Conservation (phyloP, 208 protist genomes). For the Trypanosoma conorhini region DNA sequence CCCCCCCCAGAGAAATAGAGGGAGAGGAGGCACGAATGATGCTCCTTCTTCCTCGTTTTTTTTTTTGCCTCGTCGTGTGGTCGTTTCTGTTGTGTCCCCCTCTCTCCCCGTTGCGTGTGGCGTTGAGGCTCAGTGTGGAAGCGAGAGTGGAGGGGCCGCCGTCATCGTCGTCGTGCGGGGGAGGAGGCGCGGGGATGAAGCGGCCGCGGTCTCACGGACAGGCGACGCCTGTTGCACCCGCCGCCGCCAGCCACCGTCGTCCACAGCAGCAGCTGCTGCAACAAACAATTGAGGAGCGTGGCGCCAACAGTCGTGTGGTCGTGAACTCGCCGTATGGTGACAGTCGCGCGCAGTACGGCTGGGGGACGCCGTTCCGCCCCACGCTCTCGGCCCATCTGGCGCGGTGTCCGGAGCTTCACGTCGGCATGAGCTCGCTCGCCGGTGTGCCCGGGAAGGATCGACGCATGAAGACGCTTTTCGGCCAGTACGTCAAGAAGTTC, state of each 20-base stretch:
- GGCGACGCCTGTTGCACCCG: not conserved
- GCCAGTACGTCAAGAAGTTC: conserved; percentile 62
- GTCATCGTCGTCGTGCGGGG: too few species aligned
- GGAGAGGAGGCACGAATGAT: too few species aligned
- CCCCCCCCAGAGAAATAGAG: too few species aligned
- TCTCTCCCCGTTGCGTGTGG: too few species aligned
- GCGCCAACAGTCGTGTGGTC: conserved; percentile 41
- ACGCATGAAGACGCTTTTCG: conserved; percentile 55
- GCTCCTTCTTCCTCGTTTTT: too few species aligned
- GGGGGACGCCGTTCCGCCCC: conserved; percentile 57
- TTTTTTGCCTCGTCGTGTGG: too few species aligned
- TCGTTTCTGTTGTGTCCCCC: too few species aligned
- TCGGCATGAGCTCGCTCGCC: conserved; percentile 77
- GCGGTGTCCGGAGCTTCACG: conserved; percentile 51
- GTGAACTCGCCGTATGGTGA: conserved; percentile 67
- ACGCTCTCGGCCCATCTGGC: conserved; percentile 34
- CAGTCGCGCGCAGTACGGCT: conserved; percentile 43
- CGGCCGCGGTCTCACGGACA: not conserved
- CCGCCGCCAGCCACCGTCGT: not conserved
- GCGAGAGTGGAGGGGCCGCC: not conserved
- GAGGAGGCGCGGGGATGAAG: conserved; percentile 10
- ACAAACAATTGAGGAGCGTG: conserved; percentile 40
- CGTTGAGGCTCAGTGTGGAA: not conserved
- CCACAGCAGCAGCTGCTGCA: conserved; percentile 19
- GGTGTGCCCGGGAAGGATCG: conserved; percentile 60